phyloP scores from a whole-genome alignment of 176 grass and related monocot species.

The Oryza longistaminata region DNA sequence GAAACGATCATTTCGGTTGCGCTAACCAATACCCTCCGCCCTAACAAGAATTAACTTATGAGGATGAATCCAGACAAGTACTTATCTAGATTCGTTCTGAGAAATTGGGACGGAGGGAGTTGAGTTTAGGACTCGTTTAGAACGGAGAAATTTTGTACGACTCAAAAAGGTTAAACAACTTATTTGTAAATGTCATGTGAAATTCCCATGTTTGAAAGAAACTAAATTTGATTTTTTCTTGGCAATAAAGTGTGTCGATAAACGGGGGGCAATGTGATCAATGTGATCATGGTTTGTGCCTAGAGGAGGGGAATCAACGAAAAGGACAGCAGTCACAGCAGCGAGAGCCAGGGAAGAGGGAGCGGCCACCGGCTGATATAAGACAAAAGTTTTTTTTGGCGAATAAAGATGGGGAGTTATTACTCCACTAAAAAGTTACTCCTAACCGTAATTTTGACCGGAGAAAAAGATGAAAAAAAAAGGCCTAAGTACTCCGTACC shows the following conservation, averaged over 20 bases:
- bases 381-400: slow-evolving; percentile 18
- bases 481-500: not conserved
- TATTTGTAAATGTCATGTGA: too few species aligned
- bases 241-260: not conserved
- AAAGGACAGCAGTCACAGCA: not conserved
- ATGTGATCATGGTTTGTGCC: not conserved
- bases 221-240: not conserved
- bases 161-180: too few species aligned
- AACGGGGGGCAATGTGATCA: not conserved
- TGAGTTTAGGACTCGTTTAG: too few species aligned
- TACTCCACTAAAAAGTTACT: not conserved
- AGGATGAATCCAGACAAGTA: too few species aligned
- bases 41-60: too few species aligned
- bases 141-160: too few species aligned
- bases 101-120: too few species aligned
- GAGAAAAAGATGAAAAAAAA: too few species aligned
- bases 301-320: not conserved
- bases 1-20: too few species aligned
- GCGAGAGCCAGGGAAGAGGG: too few species aligned
- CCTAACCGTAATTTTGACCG: slow-evolving; percentile 21
- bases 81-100: too few species aligned
- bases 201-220: not conserved
- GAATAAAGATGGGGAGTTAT: slow-evolving; percentile 16
- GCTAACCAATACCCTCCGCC: too few species aligned
- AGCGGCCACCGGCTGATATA: slow-evolving; percentile 7